Evolutionary conservation across 331 rosid genomes (phyloP), one percentile per base, ranked within the genome.

Genomic region (Arachis monticola): DNA sequence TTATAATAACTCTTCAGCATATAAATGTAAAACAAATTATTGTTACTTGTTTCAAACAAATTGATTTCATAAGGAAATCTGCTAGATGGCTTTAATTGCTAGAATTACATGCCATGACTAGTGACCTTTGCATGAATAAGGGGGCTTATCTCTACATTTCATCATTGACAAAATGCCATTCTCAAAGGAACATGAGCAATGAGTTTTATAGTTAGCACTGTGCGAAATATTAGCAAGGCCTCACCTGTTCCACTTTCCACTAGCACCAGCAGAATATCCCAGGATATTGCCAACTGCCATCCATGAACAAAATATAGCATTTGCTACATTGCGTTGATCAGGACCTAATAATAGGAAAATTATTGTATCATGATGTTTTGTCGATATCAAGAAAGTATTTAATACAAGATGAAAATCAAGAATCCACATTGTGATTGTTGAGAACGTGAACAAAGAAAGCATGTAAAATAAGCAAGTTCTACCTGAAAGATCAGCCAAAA

Each of bases 401-500:
- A 48, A 45, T 53, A 64, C 38, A 10, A 42, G 73, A 77, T 14
- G 48, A 58, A 75, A 57, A 69, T 44, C 67, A 68, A 14, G 10
- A 69, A 51, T 40, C 57, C 69, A 50, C 53, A 53, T 45, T 14
- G 56, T 47, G 56, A 53, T 30, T 47, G n/a, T 52, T 60, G 67
- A 78, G 27, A 84, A 74, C 35, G 75, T 46, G 64, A 74, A 72
- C 42, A 52, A 61, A 31, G 56, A 42, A 58, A 76, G 41, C 58
- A 58, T 14, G 69, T 48, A 74, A 71, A 48, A 64, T 17, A 38
- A 48, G 61, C 45, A 45, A 65, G 59, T 70, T 64, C 65, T 76
- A 95, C 99, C 99, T 66, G 97, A 85, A n/a, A 95, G 87, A 85
- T 95, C 99, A 75, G 99, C 98, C 75, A 95, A 88, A 89, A 95